Conservation (phyloP, 75 land plant species). For the Cupressus sempervirens region DNA sequence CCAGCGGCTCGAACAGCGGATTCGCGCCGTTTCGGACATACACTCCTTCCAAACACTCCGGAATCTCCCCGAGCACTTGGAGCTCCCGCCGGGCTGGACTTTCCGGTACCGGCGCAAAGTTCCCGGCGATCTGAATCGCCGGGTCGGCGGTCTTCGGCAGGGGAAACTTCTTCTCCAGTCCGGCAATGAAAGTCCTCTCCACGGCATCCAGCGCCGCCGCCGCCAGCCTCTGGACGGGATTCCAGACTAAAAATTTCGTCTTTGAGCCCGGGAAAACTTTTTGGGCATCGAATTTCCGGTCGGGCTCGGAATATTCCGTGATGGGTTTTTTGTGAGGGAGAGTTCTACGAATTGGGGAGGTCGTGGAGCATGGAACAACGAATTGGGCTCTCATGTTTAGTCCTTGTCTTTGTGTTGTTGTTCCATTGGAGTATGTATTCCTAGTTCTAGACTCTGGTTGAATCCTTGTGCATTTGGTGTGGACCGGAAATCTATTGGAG, state of each 20-base stretch:
- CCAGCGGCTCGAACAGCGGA: conserved; percentile 60
- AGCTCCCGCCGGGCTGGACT: conserved; percentile 33
- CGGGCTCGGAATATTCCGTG: not conserved
- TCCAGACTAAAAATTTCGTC: conserved; percentile 24
- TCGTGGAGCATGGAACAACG: not conserved
- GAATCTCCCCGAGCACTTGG: conserved; percentile 52
- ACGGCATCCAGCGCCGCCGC: conserved; percentile 40
- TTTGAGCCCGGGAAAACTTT: too few relatives aligned
- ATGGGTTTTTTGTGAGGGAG: not conserved
- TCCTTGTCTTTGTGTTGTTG: not conserved
- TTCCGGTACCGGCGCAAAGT: conserved; percentile 78
- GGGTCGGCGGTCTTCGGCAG: conserved; percentile 68
- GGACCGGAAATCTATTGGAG: not conserved
- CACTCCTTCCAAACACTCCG: conserved; percentile 58
- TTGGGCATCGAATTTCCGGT: not conserved
- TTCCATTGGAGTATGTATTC: not conserved
- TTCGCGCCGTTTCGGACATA: conserved; percentile 92
- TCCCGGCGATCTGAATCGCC: conserved; percentile 60
- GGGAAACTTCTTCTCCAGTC: conserved; percentile 38
- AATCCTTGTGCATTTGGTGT: not conserved
- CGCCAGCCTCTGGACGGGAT: conserved; percentile 38
- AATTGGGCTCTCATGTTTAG: not conserved
- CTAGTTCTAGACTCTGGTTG: not conserved
- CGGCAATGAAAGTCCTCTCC: conserved; percentile 39
- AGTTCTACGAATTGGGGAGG: not conserved